These are phyloP conservation scores for Leucosporidium creatinivorum DNA, from an alignment of 768 basidiomycete species.

Conservation along the genomic window DNA sequence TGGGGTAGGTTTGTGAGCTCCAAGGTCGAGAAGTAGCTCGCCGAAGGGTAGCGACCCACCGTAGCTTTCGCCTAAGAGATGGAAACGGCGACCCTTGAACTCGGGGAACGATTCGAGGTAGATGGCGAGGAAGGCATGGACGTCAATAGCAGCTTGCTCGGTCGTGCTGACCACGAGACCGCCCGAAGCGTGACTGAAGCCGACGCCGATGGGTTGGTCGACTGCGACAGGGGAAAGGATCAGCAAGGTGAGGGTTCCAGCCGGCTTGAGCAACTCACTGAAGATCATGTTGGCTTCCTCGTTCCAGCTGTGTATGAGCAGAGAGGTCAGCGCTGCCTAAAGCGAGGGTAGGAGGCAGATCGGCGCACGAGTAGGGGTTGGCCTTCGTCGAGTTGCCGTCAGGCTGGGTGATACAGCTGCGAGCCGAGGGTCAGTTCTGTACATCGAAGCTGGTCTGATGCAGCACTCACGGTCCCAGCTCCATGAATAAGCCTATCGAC, in stretches of 20 bases:
- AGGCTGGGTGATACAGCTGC: constrained; percentile 57
- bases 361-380: constrained; percentile 83
- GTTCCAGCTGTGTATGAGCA: neutral
- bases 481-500: constrained; percentile 73
- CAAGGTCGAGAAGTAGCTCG: constrained; percentile 38
- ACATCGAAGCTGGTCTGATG: too few relatives aligned
- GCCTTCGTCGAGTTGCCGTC: constrained; percentile 60
- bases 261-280: neutral
- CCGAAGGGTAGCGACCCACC: constrained; percentile 51
- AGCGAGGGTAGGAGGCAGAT: constrained; percentile 36
- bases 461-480: constrained; percentile 54
- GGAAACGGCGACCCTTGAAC: constrained; percentile 64
- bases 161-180: constrained; percentile 54
- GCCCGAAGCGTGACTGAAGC: constrained; percentile 60
- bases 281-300: constrained; percentile 31
- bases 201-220: constrained; percentile 66
- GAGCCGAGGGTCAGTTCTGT: neutral
- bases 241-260: neutral
- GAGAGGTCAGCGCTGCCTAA: neutral
- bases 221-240: constrained; percentile 47
- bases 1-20: constrained; percentile 34
- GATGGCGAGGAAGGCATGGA: constrained; percentile 47
- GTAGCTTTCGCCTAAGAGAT: constrained; percentile 37
- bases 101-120: constrained; percentile 55
- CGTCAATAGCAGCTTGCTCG: constrained; percentile 80